Evolutionary conservation across 139 green algal genomes (phyloP), one percentile per base, ranked within the genome.

Genomic region (Chlorella sp.): DNA sequence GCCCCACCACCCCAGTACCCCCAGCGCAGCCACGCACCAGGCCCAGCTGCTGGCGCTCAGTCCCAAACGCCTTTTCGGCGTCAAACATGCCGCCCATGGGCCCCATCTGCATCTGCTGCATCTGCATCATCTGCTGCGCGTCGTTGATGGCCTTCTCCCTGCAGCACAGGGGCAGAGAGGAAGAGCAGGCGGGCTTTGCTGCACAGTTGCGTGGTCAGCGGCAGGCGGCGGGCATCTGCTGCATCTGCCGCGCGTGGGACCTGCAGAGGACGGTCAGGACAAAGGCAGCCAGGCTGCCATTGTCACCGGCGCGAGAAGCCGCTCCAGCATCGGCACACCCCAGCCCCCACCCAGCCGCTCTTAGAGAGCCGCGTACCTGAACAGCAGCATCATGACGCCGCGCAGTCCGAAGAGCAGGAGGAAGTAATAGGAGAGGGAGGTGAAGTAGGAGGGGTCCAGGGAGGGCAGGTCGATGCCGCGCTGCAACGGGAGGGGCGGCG

Each of bases 381-480:
- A 98, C 20, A 97, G 90, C 5, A 98, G 91, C 38, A 80, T 94
- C 67, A 98, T 94, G 0, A 94, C 86, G 15, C 95, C 96, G 0
- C 94, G 86, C 55, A 94, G 87, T 25, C 87, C 95, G 88, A 98
- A 98, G 51, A 98, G 90, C 82, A 98, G 89, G 56, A 98, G 90
- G 78, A 98, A 95, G 91, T 98, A 98, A 89, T 95, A 98, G 28
- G 94, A 98, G 25, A 98, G 90, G 51, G 84, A 92, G 36, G 95
- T 97, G 91, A 98, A 96, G 91, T 98, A 98, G 55, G 91, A 94
- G 28, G 97, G 94, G 76, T 98, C 95, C 72, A 98, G 89, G 38
- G 89, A 92, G 12, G 90, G 84, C 36, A 98, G 87, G 88, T 98
- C 96, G 62, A 98, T 95, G 55, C 96, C 96, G 34, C 94, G 88